Percentiles rank a stretch among this genome's conserved stretches.
Conservation (phyloP, 1,284 basidiomycete genomes). For the Rhodotorula glutinis region DNA sequence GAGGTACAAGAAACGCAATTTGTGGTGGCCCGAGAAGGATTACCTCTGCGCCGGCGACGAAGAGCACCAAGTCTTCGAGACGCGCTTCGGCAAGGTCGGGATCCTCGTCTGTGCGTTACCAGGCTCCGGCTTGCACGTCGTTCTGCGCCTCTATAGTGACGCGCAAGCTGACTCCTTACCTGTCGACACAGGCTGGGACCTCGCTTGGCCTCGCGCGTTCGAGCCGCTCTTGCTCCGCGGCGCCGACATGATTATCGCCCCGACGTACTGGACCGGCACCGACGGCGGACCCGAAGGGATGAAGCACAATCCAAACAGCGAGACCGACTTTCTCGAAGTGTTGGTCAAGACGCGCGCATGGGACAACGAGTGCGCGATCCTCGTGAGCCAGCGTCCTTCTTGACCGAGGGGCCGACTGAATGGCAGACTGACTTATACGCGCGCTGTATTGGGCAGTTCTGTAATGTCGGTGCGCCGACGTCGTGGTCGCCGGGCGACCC, state of each 20-base stretch:
- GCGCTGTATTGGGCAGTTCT: conserved; percentile 10
- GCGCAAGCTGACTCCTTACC: too few relatives aligned
- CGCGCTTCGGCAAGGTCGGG: conserved; percentile 34
- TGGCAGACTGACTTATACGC: not conserved
- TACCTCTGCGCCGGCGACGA: conserved; percentile 38
- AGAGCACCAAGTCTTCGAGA: conserved; percentile 41
- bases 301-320: conserved; percentile 22
- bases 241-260: conserved; percentile 15
- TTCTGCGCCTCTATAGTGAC: too few relatives aligned
- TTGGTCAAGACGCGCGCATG: conserved; percentile 39
- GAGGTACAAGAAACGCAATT: conserved; percentile 39
- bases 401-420: not conserved
- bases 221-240: conserved; percentile 32
- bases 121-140: too few relatives aligned
- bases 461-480: conserved; percentile 33
- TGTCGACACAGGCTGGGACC: conserved; percentile 41
- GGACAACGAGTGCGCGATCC: conserved; percentile 40
- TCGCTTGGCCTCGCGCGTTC: conserved; percentile 41
- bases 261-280: conserved; percentile 30
- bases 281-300: conserved; percentile 22
- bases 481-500: conserved; percentile 1
- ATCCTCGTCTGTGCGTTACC: conserved; percentile 37
- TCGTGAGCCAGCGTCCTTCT: conserved; percentile 12
- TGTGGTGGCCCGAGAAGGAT: conserved; percentile 42
- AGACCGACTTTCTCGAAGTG: conserved; percentile 34